Percentiles rank a stretch among this genome's conserved stretches.
These are phyloP conservation scores for Xylaria sp. DNA, from an alignment of 2,329 filamentous ascomycete species.

Conservation along the genomic window DNA sequence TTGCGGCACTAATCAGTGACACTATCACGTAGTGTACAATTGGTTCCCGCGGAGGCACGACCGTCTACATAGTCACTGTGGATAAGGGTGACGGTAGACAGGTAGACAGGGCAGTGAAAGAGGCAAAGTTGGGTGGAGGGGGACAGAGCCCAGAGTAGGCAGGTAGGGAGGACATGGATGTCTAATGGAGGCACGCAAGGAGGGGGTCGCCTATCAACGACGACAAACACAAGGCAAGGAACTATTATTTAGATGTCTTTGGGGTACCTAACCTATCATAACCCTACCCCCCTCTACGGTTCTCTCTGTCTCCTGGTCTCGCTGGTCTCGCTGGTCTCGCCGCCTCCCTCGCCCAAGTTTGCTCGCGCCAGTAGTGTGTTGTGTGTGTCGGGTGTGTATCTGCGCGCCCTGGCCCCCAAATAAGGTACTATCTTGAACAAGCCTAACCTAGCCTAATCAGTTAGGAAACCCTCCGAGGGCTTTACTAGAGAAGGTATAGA, in stretches of 20 bases:
- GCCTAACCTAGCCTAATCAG: conserved; percentile 51
- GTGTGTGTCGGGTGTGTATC: conserved; percentile 25
- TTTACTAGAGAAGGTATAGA: conserved; percentile 46
- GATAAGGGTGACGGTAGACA: conserved; percentile 45
- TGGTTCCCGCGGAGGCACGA: conserved; percentile 40
- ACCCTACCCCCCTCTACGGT: conserved; percentile 44
- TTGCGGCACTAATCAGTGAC: conserved; percentile 39
- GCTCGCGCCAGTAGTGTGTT: conserved; percentile 42
- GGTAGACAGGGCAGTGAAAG: conserved; percentile 34
- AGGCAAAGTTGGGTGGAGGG: conserved; percentile 43
- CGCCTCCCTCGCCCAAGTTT: conserved; percentile 1
- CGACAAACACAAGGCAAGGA: conserved; percentile 30
- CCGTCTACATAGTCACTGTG: conserved; percentile 43
- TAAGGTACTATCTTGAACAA: conserved; percentile 47
- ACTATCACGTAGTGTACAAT: conserved; percentile 39
- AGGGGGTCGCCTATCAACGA: conserved; percentile 37
- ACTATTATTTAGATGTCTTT: conserved; percentile 46
- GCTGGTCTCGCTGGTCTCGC: conserved; percentile 25
- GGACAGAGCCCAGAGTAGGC: conserved; percentile 46
- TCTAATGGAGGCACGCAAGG: conserved; percentile 50
- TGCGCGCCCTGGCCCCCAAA: conserved; percentile 51
- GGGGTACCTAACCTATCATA: conserved; percentile 39
- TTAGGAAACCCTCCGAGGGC: conserved; percentile 58
- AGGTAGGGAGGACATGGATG: conserved; percentile 48
- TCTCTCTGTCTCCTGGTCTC: conserved; percentile 30